phyloP scores from a whole-genome alignment of 2,329 filamentous ascomycete genomes.

The Penicillium paneum region DNA sequence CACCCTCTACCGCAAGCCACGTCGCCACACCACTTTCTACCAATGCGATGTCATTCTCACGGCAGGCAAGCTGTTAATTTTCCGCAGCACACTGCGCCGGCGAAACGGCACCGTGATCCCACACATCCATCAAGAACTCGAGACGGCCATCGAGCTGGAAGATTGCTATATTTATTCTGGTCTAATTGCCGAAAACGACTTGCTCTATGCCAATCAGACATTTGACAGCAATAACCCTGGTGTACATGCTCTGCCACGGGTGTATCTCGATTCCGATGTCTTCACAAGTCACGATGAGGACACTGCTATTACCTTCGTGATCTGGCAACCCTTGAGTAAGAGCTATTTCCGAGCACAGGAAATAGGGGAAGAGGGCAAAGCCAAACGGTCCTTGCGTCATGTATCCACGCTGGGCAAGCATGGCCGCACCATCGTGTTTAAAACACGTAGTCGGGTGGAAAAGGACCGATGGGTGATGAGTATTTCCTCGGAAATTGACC shows the following conservation, averaged over 20 bases:
- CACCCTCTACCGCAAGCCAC: conserved; percentile 61
- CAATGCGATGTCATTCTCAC: conserved; percentile 60
- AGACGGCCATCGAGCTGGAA: conserved; percentile 56
- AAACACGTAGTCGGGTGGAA: conserved; percentile 61
- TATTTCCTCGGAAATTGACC: conserved; percentile 64
- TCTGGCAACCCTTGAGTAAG: conserved; percentile 61
- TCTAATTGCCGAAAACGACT: conserved; percentile 59
- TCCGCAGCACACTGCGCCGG: conserved; percentile 57
- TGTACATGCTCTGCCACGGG: conserved; percentile 56
- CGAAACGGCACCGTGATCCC: conserved; percentile 54
- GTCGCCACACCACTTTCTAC: conserved; percentile 60
- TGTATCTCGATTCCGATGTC: conserved; percentile 56
- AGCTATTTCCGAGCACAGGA: conserved; percentile 52
- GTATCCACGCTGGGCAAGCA: conserved; percentile 61
- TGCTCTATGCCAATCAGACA: conserved; percentile 62
- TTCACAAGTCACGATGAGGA: conserved; percentile 64
- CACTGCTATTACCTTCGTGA: conserved; percentile 64
- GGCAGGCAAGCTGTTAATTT: conserved; percentile 60
- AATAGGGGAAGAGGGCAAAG: conserved; percentile 38
- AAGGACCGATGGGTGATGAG: conserved; percentile 67
- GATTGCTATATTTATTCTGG: conserved; percentile 67
- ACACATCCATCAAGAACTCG: conserved; percentile 61
- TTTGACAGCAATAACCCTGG: conserved; percentile 63
- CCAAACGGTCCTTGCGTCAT: conserved; percentile 51
- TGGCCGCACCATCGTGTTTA: conserved; percentile 63